These are phyloP conservation scores for Phaeolepiota aurea DNA, from an alignment of 768 basidiomycete genomes.

Conservation along the genomic window DNA sequence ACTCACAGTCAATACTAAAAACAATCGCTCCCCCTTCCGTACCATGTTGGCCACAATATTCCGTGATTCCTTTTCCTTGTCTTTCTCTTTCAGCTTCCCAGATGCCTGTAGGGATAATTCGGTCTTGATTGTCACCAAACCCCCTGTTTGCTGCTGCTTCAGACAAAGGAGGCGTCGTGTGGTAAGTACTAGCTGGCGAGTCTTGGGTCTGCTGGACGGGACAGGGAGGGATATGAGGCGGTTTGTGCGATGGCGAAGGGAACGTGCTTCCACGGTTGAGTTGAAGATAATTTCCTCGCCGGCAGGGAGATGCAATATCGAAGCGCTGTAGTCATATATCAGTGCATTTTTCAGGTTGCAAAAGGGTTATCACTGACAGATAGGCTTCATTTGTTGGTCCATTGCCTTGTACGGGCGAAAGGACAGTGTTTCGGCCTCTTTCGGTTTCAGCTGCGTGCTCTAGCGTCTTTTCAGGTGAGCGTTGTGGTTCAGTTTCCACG, in stretches of 20 bases:
- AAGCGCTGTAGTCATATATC: conserved; percentile 16
- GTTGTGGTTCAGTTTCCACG: neutral
- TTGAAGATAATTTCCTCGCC: conserved; percentile 43
- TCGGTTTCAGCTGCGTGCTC: conserved; percentile 16
- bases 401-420: conserved; percentile 49
- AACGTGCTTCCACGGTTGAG: conserved; percentile 45
- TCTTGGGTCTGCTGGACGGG: conserved; percentile 38
- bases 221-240: conserved; percentile 43
- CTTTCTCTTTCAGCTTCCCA: conserved; percentile 28
- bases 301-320: conserved; percentile 26
- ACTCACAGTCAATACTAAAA: conserved; percentile 49
- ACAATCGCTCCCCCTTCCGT: conserved; percentile 47
- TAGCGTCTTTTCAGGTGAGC: neutral
- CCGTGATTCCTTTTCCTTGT: conserved; percentile 38
- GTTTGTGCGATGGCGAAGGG: conserved; percentile 48
- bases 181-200: conserved; percentile 49
- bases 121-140: conserved; percentile 35
- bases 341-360: neutral
- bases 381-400: conserved; percentile 30
- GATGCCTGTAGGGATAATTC: conserved; percentile 37
- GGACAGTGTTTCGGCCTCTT: conserved; percentile 43
- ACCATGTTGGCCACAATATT: conserved; percentile 38
- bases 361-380: conserved; percentile 18
- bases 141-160: conserved; percentile 32
- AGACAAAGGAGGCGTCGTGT: conserved; percentile 48